Evolutionary conservation across 179 eudicot genomes (phyloP).

Genomic region (Patellifolia procumbens): DNA sequence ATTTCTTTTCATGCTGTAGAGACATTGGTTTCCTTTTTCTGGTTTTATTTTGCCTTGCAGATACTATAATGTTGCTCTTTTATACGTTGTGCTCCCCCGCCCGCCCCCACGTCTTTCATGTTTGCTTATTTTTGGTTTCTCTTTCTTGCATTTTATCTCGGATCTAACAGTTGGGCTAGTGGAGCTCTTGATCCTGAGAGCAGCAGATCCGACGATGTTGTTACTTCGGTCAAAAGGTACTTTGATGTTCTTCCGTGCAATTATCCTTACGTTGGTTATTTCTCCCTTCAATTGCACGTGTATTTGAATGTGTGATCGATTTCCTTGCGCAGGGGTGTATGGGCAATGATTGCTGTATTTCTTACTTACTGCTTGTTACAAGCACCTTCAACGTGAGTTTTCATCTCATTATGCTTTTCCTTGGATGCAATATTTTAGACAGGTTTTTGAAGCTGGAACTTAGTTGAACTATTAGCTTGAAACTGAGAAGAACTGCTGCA

Average conservation of each 20-base stretch:
- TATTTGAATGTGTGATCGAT: slow-evolving; percentile 2
- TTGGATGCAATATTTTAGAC: neutral
- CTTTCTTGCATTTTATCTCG: slow-evolving; percentile 3
- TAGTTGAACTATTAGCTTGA: slow-evolving; percentile 6
- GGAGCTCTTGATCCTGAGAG: slow-evolving; percentile 93
- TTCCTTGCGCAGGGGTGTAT: slow-evolving; percentile 68
- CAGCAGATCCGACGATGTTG: slow-evolving; percentile 57
- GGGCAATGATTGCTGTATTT: slow-evolving; percentile 97
- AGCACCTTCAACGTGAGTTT: slow-evolving; percentile 97
- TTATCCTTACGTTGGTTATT: neutral
- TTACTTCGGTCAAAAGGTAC: slow-evolving; percentile 82
- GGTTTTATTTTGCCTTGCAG: too few species aligned
- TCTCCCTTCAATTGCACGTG: neutral
- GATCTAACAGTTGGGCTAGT: slow-evolving; percentile 78
- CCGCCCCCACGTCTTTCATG: neutral
- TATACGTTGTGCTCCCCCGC: too few species aligned
- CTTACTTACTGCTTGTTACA: slow-evolving; percentile 92
- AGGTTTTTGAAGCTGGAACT: neutral
- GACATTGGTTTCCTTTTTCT: neutral
- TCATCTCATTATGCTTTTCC: neutral
- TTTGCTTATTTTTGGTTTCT: slow-evolving; percentile 8
- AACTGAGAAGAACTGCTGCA: neutral
- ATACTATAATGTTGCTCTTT: too few species aligned
- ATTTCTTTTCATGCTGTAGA: neutral
- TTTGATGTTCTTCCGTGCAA: slow-evolving; percentile 11